Evolutionary conservation across 2,329 filamentous ascomycete genomes (phyloP), one percentile per base, ranked within the genome.

Genomic region (Zymoseptoria crescenta): DNA sequence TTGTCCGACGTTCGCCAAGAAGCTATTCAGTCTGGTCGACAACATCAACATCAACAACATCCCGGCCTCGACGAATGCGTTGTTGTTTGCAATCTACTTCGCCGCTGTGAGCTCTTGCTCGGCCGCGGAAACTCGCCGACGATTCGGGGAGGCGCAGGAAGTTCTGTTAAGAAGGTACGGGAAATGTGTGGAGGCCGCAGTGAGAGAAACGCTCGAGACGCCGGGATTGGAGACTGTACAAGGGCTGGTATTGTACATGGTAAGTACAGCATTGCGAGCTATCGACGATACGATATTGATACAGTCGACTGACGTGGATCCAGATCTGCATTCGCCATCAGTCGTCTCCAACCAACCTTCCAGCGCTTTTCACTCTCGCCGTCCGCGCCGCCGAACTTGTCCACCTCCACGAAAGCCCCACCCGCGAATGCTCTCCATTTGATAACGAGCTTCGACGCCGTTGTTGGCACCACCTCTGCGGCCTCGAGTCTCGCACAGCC

Each of bases 71-170:
- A 63, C 60, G 2, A 58, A 65, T 10, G 64, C 66, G 6, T 52
- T 68, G 52, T 52, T 68, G 16, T 67, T 65, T 55, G 65, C 62
- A 52, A 62, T 70, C 7, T 69, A 67, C 58, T 69, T 65, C 50
- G 59, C 66, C 9, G 64, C 65, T 28, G 58, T 70, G 20, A 67
- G 63, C 53, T 63, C 65, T 0, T 69, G 67, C 29, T 67, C 66
- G 16, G 63, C 65, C 9, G 57, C 59, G 19, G 68, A 70, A 55
- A 58, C 58, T 8, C 56, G 61, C 28, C 52, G 58, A 28, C 59
- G 62, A 10, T 69, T 69, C 56, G 64, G 63, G 20, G 66, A 67
- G 54, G 59, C 48, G 41, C 62, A 64, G 45, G 60, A 64, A 19
- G 56, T 61, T 9, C 54, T 66, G 24, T 54, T 63, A 27, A 55